Evolutionary conservation across 176 grass and related monocot genomes (phyloP), one percentile per base, ranked within the genome.

Genomic region (Coix lacrymajobi): DNA sequence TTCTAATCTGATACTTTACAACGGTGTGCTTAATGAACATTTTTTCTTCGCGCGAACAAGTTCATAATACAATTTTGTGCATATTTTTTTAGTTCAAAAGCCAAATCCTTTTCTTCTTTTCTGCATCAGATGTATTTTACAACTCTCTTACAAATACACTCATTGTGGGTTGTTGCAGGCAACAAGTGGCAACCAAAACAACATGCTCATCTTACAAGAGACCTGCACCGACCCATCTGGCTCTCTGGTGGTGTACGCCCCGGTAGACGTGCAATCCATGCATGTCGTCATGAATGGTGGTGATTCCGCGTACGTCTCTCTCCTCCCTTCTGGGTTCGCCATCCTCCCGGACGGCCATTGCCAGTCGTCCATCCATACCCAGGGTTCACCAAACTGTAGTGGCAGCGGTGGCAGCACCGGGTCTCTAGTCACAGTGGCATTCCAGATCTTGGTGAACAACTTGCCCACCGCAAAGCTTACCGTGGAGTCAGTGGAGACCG

Each of bases 121-220:
- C 19, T 9, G 0, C 5, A 15, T n/a, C 31, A 20, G 29, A 32
- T 52, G 12, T 32, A 41, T 87, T 61, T 65, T 25, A 64, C 30
- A 7, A 22, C 13, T 0, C 14, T 19, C 25, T 31, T 58, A 41
- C 22, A 17, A 28, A 13, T 12, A 76, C 8, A 33, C 3, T 3
- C 2, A 5, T 11, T 26, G 26, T 61, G 57, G 5, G 24, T 28
- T 39, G 38, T 37, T 39, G 37, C 84, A 94, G 92, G 84, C 84
- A n/a, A 84, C 85, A 22, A 89, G 81, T 15, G 80, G 89, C 30
- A 91, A 82, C 84, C 89, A 94, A 9, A 89, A 80, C 45, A 89
- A 84, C 62, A 94, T 94, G 92, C 81, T 94, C 11, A 91, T 94
- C 73, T 68, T 94, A 30, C 92, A 94, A 33, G 92, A 94, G 81